These are phyloP conservation scores for Kodamaea hsintzibuensis DNA, from an alignment of 805 yeast genomes.

Conservation along the genomic window DNA sequence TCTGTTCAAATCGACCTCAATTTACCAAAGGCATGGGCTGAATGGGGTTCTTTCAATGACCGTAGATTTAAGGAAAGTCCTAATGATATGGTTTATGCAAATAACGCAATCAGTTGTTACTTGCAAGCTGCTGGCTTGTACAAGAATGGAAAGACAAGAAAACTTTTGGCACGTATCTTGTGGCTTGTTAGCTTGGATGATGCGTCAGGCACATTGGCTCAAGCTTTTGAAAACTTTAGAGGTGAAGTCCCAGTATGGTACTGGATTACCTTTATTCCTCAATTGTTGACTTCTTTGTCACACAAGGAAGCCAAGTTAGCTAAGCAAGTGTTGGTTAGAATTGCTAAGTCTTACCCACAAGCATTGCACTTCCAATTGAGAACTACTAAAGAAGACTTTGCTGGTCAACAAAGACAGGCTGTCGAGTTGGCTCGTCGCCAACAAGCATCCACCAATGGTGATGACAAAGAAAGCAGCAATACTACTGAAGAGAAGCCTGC, in stretches of 20 bases:
- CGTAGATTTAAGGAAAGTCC: slow-evolving; percentile 82
- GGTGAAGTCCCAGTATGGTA: slow-evolving; percentile 99
- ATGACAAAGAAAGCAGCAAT: not conserved
- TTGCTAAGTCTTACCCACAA: slow-evolving; percentile 96
- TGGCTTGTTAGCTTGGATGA: slow-evolving; percentile 96
- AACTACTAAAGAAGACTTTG: slow-evolving; percentile 93
- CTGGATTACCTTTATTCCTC: slow-evolving; percentile 97
- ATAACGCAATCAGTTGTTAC: slow-evolving; percentile 93
- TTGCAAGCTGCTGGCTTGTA: slow-evolving; percentile 96
- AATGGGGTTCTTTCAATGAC: slow-evolving; percentile 97
- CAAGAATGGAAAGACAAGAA: slow-evolving; percentile 88
- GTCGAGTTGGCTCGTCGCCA: slow-evolving; percentile 1
- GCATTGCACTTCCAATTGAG: slow-evolving; percentile 94
- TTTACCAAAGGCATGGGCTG: slow-evolving; percentile 98
- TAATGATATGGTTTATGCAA: slow-evolving; percentile 77
- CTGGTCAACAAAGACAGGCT: slow-evolving; percentile 72
- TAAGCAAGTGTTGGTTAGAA: slow-evolving; percentile 81
- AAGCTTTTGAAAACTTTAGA: slow-evolving; percentile 86
- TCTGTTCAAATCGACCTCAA: slow-evolving; percentile 95
- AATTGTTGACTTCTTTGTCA: slow-evolving; percentile 82
- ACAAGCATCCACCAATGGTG: slow-evolving; percentile 5
- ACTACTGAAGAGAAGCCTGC: not conserved
- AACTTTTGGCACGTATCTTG: slow-evolving; percentile 80
- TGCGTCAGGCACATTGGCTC: slow-evolving; percentile 71
- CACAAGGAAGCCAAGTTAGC: slow-evolving; percentile 90